phyloP scores from a whole-genome alignment of 169 alveolate species.

The Eimeria acervulina region DNA sequence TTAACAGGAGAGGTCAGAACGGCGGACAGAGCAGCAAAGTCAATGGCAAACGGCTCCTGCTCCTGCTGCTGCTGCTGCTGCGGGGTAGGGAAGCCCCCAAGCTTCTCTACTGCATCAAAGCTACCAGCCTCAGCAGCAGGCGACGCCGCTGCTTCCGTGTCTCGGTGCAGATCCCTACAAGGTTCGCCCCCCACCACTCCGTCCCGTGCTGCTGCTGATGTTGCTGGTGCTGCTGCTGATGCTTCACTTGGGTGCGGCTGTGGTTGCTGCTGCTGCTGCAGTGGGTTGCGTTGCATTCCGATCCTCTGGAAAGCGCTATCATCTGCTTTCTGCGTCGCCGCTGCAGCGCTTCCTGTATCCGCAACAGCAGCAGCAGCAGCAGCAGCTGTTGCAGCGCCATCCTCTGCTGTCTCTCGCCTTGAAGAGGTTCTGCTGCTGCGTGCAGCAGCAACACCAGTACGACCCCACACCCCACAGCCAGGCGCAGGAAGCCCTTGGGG shows the following conservation, averaged over 20 bases:
- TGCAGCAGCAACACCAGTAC: slow-evolving; percentile 45
- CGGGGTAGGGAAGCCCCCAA: not conserved
- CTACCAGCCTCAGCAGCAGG: slow-evolving; percentile 9
- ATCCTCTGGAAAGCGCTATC: not conserved
- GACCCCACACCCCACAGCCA: slow-evolving; percentile 64
- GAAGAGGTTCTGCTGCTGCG: slow-evolving; percentile 41
- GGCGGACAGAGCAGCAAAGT: slow-evolving; percentile 23
- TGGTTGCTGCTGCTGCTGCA: slow-evolving; percentile 35
- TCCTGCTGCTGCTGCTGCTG: slow-evolving; percentile 20
- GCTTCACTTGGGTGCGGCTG: slow-evolving; percentile 13
- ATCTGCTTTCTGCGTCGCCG: not conserved
- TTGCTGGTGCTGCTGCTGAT: slow-evolving; percentile 26
- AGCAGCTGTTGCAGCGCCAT: slow-evolving; percentile 29
- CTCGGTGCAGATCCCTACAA: not conserved
- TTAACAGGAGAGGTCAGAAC: not conserved
- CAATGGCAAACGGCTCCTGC: slow-evolving; percentile 15
- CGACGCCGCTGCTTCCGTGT: slow-evolving; percentile 8
- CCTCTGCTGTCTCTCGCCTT: slow-evolving; percentile 29
- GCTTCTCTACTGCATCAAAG: slow-evolving; percentile 37
- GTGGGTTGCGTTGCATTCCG: not conserved
- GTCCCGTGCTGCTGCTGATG: not conserved
- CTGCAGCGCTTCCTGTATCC: not conserved
- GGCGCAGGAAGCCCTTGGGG: slow-evolving; percentile 11
- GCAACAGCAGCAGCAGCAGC: slow-evolving; percentile 28
- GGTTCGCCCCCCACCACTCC: not conserved